These are phyloP conservation scores for Yarrowia alimentaria DNA, from an alignment of 805 yeast species.

Conservation along the genomic window DNA sequence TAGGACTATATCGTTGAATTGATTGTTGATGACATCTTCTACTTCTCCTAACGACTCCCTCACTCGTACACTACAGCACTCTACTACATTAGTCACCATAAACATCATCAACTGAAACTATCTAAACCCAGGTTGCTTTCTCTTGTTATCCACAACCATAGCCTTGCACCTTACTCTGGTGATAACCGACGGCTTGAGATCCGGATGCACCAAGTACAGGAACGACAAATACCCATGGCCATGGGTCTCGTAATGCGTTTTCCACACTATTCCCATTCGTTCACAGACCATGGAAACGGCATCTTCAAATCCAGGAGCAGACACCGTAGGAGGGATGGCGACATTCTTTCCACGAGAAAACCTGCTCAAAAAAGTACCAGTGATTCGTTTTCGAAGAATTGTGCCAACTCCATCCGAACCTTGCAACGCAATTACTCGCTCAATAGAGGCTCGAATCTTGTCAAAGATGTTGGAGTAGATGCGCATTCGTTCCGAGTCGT, in stretches of 20 bases:
- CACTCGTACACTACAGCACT: too few relatives aligned
- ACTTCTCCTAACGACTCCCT: too few relatives aligned
- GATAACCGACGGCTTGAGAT: constrained; percentile 11
- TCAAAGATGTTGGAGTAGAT: constrained; percentile 6
- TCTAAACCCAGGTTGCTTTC: background rate
- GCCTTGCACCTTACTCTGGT: constrained; percentile 9
- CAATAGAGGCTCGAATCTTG: background rate
- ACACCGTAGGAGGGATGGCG: background rate
- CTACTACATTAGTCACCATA: too few relatives aligned
- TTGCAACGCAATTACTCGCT: background rate
- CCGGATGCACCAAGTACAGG: constrained; percentile 5
- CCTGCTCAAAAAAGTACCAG: background rate
- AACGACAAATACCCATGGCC: constrained; percentile 15
- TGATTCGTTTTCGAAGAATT: constrained; percentile 3
- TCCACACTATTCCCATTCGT: constrained; percentile 15
- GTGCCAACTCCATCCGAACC: constrained; percentile 5
- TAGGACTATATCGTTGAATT: too few relatives aligned
- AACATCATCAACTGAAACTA: too few relatives aligned
- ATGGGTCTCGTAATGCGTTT: constrained; percentile 19
- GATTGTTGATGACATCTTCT: too few relatives aligned
- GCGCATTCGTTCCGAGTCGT: constrained; percentile 5
- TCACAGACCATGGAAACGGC: too few relatives aligned
- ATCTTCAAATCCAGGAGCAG: background rate
- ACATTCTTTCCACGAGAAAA: background rate
- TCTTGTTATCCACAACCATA: background rate